phyloP scores from a whole-genome alignment of 495 filamentous ascomycete genomes.

The Penicillium cosmopolitanum region DNA sequence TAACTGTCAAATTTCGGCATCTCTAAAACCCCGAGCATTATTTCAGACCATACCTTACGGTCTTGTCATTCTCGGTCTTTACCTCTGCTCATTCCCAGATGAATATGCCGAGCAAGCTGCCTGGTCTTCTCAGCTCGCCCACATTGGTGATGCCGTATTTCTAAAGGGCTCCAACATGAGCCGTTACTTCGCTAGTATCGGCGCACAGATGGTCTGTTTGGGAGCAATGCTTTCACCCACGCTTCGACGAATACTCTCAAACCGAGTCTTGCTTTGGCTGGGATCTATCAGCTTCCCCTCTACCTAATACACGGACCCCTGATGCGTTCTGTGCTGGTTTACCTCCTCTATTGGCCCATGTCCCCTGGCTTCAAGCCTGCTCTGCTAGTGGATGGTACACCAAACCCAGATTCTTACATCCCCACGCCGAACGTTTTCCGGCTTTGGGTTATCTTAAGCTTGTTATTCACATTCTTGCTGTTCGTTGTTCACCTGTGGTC shows the following conservation, averaged over 20 bases:
- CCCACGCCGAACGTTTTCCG: slow-evolving; percentile 12
- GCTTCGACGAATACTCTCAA: slow-evolving; percentile 18
- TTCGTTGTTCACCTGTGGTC: slow-evolving; percentile 13
- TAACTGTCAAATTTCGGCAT: slow-evolving; percentile 1
- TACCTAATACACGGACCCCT: slow-evolving; percentile 26
- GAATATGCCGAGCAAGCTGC: slow-evolving; percentile 16
- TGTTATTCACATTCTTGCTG: slow-evolving; percentile 16
- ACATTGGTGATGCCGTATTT: slow-evolving; percentile 11
- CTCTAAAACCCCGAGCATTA: neutral
- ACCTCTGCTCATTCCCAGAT: slow-evolving; percentile 16
- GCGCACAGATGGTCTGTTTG: slow-evolving; percentile 16
- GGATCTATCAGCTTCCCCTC: slow-evolving; percentile 25
- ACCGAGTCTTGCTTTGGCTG: slow-evolving; percentile 18
- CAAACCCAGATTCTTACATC: slow-evolving; percentile 16
- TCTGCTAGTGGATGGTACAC: slow-evolving; percentile 9
- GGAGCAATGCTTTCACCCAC: slow-evolving; percentile 18
- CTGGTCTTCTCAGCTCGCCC: slow-evolving; percentile 15
- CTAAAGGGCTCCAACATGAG: slow-evolving; percentile 10
- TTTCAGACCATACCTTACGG: slow-evolving; percentile 10
- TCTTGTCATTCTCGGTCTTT: slow-evolving; percentile 12
- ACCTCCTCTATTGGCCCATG: slow-evolving; percentile 19
- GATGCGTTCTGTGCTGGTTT: slow-evolving; percentile 24
- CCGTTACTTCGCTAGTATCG: slow-evolving; percentile 15
- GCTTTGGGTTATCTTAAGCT: slow-evolving; percentile 8
- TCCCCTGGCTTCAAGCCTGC: slow-evolving; percentile 8